A percentile compares a stretch with the other conserved stretches of the same genome.
phyloP scores from a whole-genome alignment of 805 yeast species.

The Monosporozyma yasuniensis region DNA sequence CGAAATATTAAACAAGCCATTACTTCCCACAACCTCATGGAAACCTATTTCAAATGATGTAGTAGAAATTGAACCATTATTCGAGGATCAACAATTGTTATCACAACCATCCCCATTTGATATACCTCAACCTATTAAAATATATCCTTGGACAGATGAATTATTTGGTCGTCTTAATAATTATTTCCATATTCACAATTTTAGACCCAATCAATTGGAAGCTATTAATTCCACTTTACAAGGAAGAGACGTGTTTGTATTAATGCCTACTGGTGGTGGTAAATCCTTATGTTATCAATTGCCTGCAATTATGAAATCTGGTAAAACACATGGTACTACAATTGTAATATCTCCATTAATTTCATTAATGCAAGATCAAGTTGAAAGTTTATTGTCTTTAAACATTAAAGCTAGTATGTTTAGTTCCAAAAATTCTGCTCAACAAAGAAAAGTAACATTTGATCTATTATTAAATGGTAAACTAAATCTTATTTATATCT shows the following conservation, averaged over 20 bases:
- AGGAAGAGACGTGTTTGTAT: constrained; percentile 83
- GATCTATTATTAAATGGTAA: constrained; percentile 55
- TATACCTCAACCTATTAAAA: not conserved
- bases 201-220: constrained; percentile 77
- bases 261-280: constrained; percentile 99
- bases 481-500: constrained; percentile 70
- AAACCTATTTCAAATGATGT: not conserved
- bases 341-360: constrained; percentile 90
- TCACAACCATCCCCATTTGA: not conserved
- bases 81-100: not conserved
- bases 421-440: constrained; percentile 60
- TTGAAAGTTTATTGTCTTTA: constrained; percentile 59
- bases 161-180: constrained; percentile 47
- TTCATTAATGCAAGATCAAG: constrained; percentile 96
- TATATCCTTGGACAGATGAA: constrained; percentile 56
- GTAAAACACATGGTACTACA: constrained; percentile 73
- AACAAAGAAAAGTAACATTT: constrained; percentile 55
- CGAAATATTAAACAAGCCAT: not conserved
- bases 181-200: constrained; percentile 54
- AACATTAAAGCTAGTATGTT: constrained; percentile 81
- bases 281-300: constrained; percentile 91
- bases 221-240: constrained; percentile 70
- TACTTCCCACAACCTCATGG: not conserved
- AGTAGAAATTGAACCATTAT: not conserved
- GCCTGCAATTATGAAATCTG: constrained; percentile 76